Evolutionary conservation across 495 filamentous ascomycete species (phyloP).

Genomic region (Xylaria nigripes): DNA sequence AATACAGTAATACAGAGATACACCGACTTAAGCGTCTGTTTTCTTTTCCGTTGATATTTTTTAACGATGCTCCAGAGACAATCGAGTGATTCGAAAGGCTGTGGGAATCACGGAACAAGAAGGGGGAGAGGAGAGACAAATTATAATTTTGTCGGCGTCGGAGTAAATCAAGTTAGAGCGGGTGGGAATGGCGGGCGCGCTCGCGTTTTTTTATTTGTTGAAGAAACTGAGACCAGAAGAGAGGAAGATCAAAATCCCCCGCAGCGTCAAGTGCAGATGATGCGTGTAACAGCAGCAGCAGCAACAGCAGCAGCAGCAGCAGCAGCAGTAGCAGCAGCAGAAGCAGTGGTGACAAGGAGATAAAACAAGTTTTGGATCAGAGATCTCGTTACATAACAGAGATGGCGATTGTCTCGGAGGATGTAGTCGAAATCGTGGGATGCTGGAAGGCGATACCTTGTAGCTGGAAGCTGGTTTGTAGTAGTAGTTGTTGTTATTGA

Average conservation of each 20-base stretch:
- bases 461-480: not conserved
- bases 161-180: not conserved
- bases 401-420: not conserved
- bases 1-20: constrained; percentile 2
- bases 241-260: not conserved
- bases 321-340: not conserved
- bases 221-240: not conserved
- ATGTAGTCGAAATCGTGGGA: not conserved
- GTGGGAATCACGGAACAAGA: constrained; percentile 2
- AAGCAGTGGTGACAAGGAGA: not conserved
- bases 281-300: not conserved
- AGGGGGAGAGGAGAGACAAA: not conserved
- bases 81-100: not conserved
- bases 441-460: not conserved
- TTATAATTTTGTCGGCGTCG: not conserved
- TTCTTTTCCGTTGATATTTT: not conserved
- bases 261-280: not conserved
- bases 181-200: constrained; percentile 1
- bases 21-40: not conserved
- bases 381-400: not conserved
- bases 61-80: not conserved
- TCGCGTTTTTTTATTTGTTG: not conserved
- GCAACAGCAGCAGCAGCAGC: constrained; percentile 2
- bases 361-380: not conserved
- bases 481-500: not conserved